A percentile compares a stretch with the other conserved stretches of the same genome.
Evolutionary conservation across 75 land plant species (phyloP).

Genomic region (Pinus albicaulis): DNA sequence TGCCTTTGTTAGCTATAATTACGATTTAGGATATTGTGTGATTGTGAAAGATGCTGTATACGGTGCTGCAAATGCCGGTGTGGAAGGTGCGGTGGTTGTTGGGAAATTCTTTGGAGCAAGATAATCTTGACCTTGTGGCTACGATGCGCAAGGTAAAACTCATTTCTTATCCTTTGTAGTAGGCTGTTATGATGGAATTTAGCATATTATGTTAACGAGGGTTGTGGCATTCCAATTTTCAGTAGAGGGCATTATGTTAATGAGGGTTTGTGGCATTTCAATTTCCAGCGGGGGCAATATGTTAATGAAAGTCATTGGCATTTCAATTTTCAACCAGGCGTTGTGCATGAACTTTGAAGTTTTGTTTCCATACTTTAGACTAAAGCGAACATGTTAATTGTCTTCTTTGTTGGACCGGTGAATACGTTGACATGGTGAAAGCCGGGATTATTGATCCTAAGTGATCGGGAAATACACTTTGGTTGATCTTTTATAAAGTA

Average conservation of each 20-base stretch:
- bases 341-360: neutral
- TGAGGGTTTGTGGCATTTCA: too few relatives aligned
- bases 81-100: slow-evolving; percentile 53
- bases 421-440: too few relatives aligned
- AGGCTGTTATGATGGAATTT: neutral
- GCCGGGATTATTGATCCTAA: slow-evolving; percentile 86
- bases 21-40: neutral
- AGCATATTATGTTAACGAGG: neutral
- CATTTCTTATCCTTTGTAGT: neutral
- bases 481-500: slow-evolving; percentile 84
- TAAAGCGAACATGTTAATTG: too few relatives aligned
- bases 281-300: too few relatives aligned
- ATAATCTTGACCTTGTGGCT: slow-evolving; percentile 50
- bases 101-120: slow-evolving; percentile 63
- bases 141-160: slow-evolving; percentile 67
- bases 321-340: too few relatives aligned
- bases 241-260: too few relatives aligned
- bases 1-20: neutral
- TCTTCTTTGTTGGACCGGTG: too few relatives aligned
- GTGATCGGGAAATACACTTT: slow-evolving; percentile 81
- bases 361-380: too few relatives aligned
- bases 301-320: neutral
- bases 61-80: slow-evolving; percentile 68
- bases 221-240: neutral
- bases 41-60: slow-evolving; percentile 45